Percentiles rank a stretch among this genome's conserved stretches.
Evolutionary conservation across 352 stramenopile species (phyloP).

Genomic region (Lagenidium sp.): DNA sequence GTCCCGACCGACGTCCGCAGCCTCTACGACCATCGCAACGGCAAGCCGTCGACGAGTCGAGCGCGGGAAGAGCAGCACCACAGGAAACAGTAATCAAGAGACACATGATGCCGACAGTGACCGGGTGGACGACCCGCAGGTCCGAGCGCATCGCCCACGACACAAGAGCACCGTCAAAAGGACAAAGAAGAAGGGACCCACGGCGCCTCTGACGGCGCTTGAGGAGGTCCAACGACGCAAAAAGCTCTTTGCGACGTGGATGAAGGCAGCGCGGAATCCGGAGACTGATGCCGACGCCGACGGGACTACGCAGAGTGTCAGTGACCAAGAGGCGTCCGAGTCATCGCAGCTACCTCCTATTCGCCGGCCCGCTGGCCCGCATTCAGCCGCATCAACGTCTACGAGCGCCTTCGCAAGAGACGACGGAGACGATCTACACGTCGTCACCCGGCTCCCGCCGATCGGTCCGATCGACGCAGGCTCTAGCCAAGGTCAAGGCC

Average conservation of each 20-base stretch:
- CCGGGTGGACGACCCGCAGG: background rate
- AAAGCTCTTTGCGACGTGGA: conserved; percentile 68
- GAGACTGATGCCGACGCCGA: conserved; percentile 5
- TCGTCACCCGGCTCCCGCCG: conserved; percentile 4
- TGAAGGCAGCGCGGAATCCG: conserved; percentile 29
- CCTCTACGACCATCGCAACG: conserved; percentile 6
- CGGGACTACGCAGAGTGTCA: background rate
- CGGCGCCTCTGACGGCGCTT: conserved; percentile 24
- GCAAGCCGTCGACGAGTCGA: background rate
- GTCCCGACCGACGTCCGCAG: conserved; percentile 7
- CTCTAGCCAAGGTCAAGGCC: background rate
- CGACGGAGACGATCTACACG: background rate
- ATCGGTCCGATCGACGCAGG: background rate
- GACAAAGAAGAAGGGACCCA: conserved; percentile 24
- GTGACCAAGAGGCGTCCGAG: conserved; percentile 7
- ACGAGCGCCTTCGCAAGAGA: too few species aligned
- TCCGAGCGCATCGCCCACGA: background rate
- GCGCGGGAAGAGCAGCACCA: conserved; percentile 3
- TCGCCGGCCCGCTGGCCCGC: background rate
- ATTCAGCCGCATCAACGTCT: background rate
- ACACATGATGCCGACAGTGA: conserved; percentile 15
- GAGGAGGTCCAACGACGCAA: conserved; percentile 60
- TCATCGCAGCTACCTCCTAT: too few species aligned
- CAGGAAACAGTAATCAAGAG: conserved; percentile 32
- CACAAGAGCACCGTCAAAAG: background rate